phyloP scores from a whole-genome alignment of 1,284 basidiomycete genomes.

The Agaricales sp. region DNA sequence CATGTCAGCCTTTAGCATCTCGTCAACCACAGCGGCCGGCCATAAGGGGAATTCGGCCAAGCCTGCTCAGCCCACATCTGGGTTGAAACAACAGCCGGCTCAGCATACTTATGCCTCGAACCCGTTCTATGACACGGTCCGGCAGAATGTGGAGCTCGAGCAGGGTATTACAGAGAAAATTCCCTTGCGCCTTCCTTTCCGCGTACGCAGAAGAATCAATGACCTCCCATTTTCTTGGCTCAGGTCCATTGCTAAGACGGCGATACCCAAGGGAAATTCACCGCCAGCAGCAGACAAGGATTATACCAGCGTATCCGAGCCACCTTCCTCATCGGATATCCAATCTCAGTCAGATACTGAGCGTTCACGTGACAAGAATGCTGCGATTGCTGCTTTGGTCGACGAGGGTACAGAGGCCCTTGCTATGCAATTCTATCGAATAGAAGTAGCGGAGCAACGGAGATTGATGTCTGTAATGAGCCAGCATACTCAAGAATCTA shows the following conservation, averaged over 20 bases:
- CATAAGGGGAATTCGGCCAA: background rate
- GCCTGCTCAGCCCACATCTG: slow-evolving; percentile 26
- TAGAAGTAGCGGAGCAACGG: slow-evolving; percentile 86
- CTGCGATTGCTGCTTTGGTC: slow-evolving; percentile 18
- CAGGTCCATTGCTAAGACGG: slow-evolving; percentile 54
- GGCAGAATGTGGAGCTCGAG: slow-evolving; percentile 87
- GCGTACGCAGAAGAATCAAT: slow-evolving; percentile 48
- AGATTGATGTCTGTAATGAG: slow-evolving; percentile 89
- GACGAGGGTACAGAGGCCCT: slow-evolving; percentile 71
- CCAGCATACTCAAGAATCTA: slow-evolving; percentile 60
- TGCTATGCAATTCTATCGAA: slow-evolving; percentile 84
- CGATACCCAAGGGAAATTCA: slow-evolving; percentile 18
- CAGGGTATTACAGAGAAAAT: slow-evolving; percentile 76
- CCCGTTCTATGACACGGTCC: slow-evolving; percentile 92
- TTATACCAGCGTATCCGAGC: slow-evolving; percentile 2
- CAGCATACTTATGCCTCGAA: slow-evolving; percentile 41
- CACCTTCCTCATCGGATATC: slow-evolving; percentile 22
- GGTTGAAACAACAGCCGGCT: slow-evolving; percentile 15
- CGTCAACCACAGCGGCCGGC: slow-evolving; percentile 21
- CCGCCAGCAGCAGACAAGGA: slow-evolving; percentile 9
- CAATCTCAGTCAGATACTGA: background rate
- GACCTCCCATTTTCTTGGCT: slow-evolving; percentile 84
- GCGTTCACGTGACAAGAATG: background rate
- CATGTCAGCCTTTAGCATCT: slow-evolving; percentile 50
- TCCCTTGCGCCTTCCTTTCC: slow-evolving; percentile 59